Evolutionary conservation across 2,329 filamentous ascomycete species (phyloP).

Genomic region (Talaromyces rugulosus): DNA sequence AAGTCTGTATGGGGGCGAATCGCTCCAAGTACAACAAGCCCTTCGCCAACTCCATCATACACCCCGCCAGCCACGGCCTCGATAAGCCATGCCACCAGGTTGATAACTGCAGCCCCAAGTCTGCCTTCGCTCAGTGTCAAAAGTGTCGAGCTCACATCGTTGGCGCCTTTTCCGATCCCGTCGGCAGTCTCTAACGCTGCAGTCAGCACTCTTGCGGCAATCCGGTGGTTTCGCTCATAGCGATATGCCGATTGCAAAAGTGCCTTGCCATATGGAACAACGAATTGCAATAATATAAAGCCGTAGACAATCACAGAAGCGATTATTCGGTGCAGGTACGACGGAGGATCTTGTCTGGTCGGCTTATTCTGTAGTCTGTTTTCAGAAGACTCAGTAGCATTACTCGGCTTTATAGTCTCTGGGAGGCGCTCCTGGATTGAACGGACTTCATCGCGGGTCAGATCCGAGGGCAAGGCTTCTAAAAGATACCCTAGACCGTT

Average conservation of each 20-base stretch:
- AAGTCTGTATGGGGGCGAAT: slow-evolving; percentile 16
- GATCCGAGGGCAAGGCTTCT: slow-evolving; percentile 29
- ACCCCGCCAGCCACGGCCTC: slow-evolving; percentile 63
- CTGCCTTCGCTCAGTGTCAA: slow-evolving; percentile 61
- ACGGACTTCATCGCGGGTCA: slow-evolving; percentile 26
- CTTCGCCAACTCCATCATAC: slow-evolving; percentile 59
- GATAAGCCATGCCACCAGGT: slow-evolving; percentile 57
- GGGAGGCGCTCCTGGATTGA: slow-evolving; percentile 27
- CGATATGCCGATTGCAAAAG: slow-evolving; percentile 52
- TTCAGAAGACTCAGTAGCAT: not conserved
- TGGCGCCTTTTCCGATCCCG: slow-evolving; percentile 48
- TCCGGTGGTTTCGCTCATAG: slow-evolving; percentile 63
- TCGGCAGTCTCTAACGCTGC: slow-evolving; percentile 52
- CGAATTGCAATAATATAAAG: slow-evolving; percentile 57
- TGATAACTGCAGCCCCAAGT: slow-evolving; percentile 56
- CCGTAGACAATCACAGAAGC: slow-evolving; percentile 55
- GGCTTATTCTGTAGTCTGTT: not conserved
- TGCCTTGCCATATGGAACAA: slow-evolving; percentile 58
- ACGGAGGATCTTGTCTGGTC: slow-evolving; percentile 22
- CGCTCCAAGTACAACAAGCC: slow-evolving; percentile 45
- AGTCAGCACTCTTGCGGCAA: slow-evolving; percentile 56
- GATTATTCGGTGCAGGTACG: slow-evolving; percentile 56
- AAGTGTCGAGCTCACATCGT: slow-evolving; percentile 53
- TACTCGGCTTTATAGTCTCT: slow-evolving; percentile 15
- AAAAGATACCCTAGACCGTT: slow-evolving; percentile 36